Base-by-base conservation (phyloP, 768 basidiomycete species). In the Macrolepiota albuminosa region DNA sequence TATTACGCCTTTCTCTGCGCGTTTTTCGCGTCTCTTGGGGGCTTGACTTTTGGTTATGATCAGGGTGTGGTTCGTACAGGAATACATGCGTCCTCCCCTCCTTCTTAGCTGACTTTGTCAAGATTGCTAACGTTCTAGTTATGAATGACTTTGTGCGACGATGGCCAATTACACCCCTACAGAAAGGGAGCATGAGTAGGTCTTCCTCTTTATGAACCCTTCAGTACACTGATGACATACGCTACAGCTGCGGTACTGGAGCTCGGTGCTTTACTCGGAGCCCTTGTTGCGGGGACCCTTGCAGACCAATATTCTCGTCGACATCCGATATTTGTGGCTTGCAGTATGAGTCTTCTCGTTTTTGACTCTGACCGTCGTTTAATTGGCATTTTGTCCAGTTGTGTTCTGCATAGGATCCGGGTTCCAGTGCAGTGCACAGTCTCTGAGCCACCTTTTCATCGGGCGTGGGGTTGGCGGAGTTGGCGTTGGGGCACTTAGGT, bases 111-210 rank as follows among this genome's bases (percentile, higher is more conserved):
- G 34, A 37, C 54, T 13, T 13, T 48, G 18, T 6, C 37, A 26
- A 82, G 80, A 91, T 93, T 63, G 88, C 91, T 3, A 93, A 93
- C 69, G 85, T 93, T 14, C 78, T 93, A 13, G 89, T 93, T 13
- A 93, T 93, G 91, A 74, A 78, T 43, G 87, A 91, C 64, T 93
- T 93, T 64, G 63, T 82, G 31, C 64, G 72, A 52, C 78, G 84
- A 9, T 93, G 88, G 85, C 87, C 87, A 5, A 73, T 90, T 2
- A 84, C 85, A 6, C 81, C 90, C 0, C 77, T 87, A 73, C 84
- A 92, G 73, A 86, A 84, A 65, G 91, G 91, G 5, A 72, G 82
- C 21, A 88, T 92, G 83, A 93, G 91, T 92, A 66, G 58, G 84
- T 76, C 34, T 9, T 54, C 14, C 24, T 1, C 40, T 3, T 14